phyloP scores from a whole-genome alignment of 75 land plant species.

The Picea glauca region DNA sequence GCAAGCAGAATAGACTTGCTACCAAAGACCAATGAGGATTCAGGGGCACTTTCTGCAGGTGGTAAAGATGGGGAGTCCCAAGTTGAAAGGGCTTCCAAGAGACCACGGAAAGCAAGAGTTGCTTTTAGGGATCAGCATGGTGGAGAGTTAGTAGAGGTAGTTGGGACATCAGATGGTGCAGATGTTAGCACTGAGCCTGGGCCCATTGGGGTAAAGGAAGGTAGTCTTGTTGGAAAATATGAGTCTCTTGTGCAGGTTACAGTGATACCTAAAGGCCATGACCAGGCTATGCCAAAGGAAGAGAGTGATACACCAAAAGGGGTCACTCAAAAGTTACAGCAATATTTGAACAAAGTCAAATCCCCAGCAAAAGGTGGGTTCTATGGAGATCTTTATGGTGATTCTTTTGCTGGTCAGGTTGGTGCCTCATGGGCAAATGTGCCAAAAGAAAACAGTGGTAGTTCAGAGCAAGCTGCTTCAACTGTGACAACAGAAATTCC shows the following conservation, averaged over 20 bases:
- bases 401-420: conserved; percentile 60
- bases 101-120: conserved; percentile 52
- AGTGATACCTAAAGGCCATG: conserved; percentile 89
- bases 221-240: conserved; percentile 95
- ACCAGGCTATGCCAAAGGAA: conserved; percentile 33
- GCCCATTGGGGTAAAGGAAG: conserved; percentile 95
- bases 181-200: conserved; percentile 96
- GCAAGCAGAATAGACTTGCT: conserved; percentile 17
- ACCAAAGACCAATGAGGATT: conserved; percentile 6
- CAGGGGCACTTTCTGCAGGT: conserved; percentile 5
- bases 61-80: conserved; percentile 17
- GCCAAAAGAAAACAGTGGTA: conserved; percentile 20
- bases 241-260: conserved; percentile 91
- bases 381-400: conserved; percentile 92
- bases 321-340: conserved; percentile 77
- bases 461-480: conserved; percentile 16
- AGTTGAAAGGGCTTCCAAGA: conserved; percentile 52
- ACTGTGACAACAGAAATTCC: conserved; percentile 14
- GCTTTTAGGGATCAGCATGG: conserved; percentile 84
- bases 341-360: conserved; percentile 83
- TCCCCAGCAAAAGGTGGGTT: conserved; percentile 62
- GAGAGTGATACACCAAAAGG: conserved; percentile 34
- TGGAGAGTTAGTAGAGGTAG: conserved; percentile 83
- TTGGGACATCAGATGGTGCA: conserved; percentile 94
- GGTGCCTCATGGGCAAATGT: conserved; percentile 87